Conservation (phyloP, 345 rosid genomes). For the Raphanus raphanistrum region DNA sequence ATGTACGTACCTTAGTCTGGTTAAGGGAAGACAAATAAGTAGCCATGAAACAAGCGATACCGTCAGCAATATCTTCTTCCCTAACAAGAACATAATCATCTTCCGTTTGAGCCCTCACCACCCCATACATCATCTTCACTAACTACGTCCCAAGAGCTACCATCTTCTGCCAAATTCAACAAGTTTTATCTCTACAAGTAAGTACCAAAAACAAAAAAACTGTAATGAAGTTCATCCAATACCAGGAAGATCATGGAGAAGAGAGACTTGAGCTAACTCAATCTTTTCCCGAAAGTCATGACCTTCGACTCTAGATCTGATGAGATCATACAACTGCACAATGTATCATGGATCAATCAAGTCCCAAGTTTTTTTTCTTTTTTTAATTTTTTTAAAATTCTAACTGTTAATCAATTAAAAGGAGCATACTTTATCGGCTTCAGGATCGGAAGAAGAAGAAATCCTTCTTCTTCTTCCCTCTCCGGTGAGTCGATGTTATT, state of each 20-base stretch:
- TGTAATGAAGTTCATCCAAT: neutral
- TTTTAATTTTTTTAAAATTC: neutral
- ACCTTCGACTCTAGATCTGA: constrained; percentile 80
- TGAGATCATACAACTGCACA: constrained; percentile 86
- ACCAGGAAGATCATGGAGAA: constrained; percentile 44
- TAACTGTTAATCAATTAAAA: neutral
- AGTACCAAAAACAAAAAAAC: neutral
- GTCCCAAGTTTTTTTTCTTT: neutral
- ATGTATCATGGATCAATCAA: neutral
- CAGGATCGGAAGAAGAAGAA: constrained; percentile 38
- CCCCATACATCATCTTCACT: constrained; percentile 77
- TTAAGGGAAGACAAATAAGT: constrained; percentile 80
- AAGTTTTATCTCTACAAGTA: constrained; percentile 7
- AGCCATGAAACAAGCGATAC: constrained; percentile 93
- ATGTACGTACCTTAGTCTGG: constrained; percentile 61
- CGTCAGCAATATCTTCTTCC: constrained; percentile 95
- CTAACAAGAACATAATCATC: constrained; percentile 88
- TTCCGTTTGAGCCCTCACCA: constrained; percentile 53
- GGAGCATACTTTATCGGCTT: constrained; percentile 58
- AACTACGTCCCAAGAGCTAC: constrained; percentile 84
- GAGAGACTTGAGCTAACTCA: constrained; percentile 55
- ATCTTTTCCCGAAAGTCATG: constrained; percentile 75
- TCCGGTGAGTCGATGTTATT: neutral
- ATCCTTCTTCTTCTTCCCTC: constrained; percentile 27
- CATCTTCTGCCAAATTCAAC: constrained; percentile 46